phyloP scores from a whole-genome alignment of 2,329 filamentous ascomycete species.

The Graphiopsis chlorocephala region DNA sequence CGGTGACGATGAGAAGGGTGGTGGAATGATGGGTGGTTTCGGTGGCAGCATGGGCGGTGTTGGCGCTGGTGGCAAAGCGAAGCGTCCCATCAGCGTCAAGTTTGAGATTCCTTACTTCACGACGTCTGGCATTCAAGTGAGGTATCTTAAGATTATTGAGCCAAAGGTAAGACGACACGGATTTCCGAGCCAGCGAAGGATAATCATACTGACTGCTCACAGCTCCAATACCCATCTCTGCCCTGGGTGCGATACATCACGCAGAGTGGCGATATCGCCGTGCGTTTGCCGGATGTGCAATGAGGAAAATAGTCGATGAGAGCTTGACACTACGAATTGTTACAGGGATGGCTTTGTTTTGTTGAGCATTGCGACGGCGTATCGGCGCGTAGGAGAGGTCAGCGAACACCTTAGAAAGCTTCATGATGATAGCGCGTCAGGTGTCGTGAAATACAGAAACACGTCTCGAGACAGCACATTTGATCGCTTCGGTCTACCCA shows the following conservation, averaged over 20 bases:
- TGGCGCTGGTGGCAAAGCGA: slow-evolving; percentile 86
- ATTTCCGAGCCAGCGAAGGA: neutral
- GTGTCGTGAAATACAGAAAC: neutral
- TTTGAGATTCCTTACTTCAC: slow-evolving; percentile 99
- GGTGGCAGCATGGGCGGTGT: slow-evolving; percentile 95
- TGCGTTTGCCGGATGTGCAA: slow-evolving; percentile 80
- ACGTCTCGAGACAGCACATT: neutral
- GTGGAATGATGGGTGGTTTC: slow-evolving; percentile 96
- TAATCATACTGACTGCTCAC: slow-evolving; percentile 19
- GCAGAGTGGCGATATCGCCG: slow-evolving; percentile 93
- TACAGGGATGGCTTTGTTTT: neutral
- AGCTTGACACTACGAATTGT: neutral
- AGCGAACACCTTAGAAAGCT: neutral
- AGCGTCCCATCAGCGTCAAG: slow-evolving; percentile 96
- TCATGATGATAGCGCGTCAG: neutral
- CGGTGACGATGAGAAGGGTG: slow-evolving; percentile 91
- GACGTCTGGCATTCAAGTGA: slow-evolving; percentile 97
- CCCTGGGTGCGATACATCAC: slow-evolving; percentile 99
- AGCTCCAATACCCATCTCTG: slow-evolving; percentile 96
- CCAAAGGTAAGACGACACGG: slow-evolving; percentile 76
- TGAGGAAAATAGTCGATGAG: slow-evolving; percentile 1
- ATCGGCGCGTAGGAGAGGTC: slow-evolving; percentile 1
- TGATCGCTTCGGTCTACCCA: neutral
- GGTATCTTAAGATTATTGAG: slow-evolving; percentile 98
- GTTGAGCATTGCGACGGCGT: slow-evolving; percentile 9